phyloP scores from a whole-genome alignment of 2,329 filamentous ascomycete species.

The Fusarium multiceps region DNA sequence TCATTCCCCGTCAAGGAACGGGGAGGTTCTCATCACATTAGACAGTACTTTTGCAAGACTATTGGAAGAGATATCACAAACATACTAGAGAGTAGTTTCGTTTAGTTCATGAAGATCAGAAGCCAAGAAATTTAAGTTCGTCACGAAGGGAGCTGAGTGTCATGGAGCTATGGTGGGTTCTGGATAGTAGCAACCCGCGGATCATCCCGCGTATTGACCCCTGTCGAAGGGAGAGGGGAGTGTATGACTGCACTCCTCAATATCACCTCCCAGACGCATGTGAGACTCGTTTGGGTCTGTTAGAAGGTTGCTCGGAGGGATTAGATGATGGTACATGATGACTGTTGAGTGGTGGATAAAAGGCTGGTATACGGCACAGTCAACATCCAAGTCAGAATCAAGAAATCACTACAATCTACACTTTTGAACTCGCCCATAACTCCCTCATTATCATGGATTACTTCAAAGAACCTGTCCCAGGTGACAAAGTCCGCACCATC shows the following conservation, averaged over 20 bases:
- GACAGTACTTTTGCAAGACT: background rate
- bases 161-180: background rate
- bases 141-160: background rate
- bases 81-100: background rate
- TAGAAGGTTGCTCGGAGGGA: too few relatives aligned
- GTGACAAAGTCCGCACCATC: slow-evolving; percentile 4
- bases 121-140: background rate
- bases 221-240: background rate
- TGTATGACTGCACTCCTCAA: background rate
- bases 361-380: background rate
- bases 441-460: background rate
- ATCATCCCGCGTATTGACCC: background rate
- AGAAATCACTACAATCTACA: background rate
- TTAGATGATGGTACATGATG: background rate
- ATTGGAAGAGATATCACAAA: slow-evolving; percentile 14
- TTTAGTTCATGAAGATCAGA: slow-evolving; percentile 3
- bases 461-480: background rate
- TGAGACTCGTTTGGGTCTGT: background rate
- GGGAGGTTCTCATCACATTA: too few relatives aligned
- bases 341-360: background rate
- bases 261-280: accelerated
- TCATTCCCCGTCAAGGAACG: background rate
- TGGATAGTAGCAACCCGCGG: background rate
- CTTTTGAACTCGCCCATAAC: accelerated
- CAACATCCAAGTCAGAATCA: background rate